Conservation (phyloP, 2,329 filamentous ascomycete genomes). For the Alternaria solani region DNA sequence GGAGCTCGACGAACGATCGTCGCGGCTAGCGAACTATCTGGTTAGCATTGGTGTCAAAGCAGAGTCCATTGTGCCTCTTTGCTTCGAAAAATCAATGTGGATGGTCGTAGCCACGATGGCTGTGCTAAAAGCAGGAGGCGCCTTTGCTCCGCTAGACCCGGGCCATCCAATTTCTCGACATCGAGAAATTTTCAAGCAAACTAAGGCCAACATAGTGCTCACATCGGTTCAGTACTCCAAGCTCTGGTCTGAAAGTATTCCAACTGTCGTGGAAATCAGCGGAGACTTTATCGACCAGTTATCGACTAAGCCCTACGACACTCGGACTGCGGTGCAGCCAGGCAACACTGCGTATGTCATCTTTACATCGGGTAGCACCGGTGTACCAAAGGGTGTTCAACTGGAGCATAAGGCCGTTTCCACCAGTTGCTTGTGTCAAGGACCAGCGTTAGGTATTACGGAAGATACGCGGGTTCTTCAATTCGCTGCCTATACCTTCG, state of each 20-base stretch:
- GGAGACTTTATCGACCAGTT: too few relatives aligned
- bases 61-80: slow-evolving; percentile 36
- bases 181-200: background rate
- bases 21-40: slow-evolving; percentile 18
- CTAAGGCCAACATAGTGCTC: background rate
- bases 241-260: too few relatives aligned
- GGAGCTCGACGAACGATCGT: slow-evolving; percentile 18
- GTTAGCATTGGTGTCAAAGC: slow-evolving; percentile 12
- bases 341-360: slow-evolving; percentile 58
- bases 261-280: too few relatives aligned
- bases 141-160: slow-evolving; percentile 35
- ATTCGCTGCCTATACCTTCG: slow-evolving; percentile 49
- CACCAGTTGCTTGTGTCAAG: background rate
- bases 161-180: slow-evolving; percentile 23
- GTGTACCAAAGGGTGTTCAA: slow-evolving; percentile 64
- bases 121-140: slow-evolving; percentile 52
- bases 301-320: too few relatives aligned
- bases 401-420: slow-evolving; percentile 66
- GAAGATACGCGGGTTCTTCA: background rate
- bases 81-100: slow-evolving; percentile 32
- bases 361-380: slow-evolving; percentile 57
- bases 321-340: background rate
- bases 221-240: background rate
- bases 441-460: background rate
- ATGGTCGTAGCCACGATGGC: slow-evolving; percentile 51